phyloP scores from a whole-genome alignment of 257 asterid genomes.

The Capsicum rhomboideum region DNA sequence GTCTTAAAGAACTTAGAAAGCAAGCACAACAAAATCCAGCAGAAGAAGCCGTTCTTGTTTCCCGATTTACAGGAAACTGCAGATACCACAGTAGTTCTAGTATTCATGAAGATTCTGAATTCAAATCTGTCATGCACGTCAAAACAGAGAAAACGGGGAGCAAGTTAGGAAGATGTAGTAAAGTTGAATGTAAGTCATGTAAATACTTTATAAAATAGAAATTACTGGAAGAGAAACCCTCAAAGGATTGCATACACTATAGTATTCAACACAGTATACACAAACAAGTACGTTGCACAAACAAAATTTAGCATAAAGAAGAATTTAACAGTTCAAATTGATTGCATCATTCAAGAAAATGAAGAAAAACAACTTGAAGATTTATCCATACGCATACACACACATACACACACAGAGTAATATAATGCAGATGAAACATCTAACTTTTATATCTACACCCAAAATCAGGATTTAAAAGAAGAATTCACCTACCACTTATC shows the following conservation, averaged over 20 bases:
- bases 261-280: background rate
- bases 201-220: background rate
- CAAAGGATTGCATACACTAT: background rate
- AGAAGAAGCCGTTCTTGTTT: conserved; percentile 41
- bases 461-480: background rate
- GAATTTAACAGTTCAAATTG: background rate
- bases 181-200: background rate
- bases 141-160: background rate
- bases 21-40: conserved; percentile 48
- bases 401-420: background rate
- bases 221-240: background rate
- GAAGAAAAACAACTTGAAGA: background rate
- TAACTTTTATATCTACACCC: background rate
- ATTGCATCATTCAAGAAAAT: background rate
- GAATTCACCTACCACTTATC: background rate
- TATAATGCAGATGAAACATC: background rate
- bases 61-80: conserved; percentile 46
- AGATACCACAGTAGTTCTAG: conserved; percentile 12
- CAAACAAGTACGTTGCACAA: background rate
- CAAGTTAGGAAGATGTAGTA: background rate
- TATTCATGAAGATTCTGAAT: conserved; percentile 12
- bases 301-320: background rate
- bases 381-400: background rate
- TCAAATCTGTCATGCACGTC: background rate
- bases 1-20: conserved; percentile 27